Conservation (phyloP, 2,329 filamentous ascomycete genomes). For the Fusarium secorum region DNA sequence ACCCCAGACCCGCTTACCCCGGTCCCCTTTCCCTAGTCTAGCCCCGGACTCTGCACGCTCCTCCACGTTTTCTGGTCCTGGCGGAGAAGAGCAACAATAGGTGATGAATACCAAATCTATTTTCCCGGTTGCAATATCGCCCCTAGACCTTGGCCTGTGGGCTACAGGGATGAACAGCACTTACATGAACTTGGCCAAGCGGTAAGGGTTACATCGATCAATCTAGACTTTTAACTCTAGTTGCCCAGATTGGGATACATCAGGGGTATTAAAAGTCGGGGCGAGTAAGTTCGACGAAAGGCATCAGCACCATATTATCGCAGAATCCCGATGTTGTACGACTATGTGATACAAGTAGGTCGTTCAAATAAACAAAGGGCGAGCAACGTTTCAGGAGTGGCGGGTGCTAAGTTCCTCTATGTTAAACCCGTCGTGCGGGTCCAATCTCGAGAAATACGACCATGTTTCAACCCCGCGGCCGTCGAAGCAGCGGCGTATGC, state of each 20-base stretch:
- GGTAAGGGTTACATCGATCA: background rate
- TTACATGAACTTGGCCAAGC: background rate
- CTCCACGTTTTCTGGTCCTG: constrained; percentile 39
- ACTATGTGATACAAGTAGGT: background rate
- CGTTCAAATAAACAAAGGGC: constrained; percentile 4
- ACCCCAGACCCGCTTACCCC: constrained; percentile 15
- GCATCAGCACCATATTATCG: background rate
- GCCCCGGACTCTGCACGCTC: constrained; percentile 8
- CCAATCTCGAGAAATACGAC: background rate
- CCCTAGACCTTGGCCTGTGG: constrained; percentile 9
- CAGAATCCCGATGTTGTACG: background rate
- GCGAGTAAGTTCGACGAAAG: background rate
- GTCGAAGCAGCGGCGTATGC: background rate
- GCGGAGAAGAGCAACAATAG: constrained; percentile 1
- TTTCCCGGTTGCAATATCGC: constrained; percentile 41
- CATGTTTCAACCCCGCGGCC: background rate
- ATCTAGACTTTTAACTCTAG: background rate
- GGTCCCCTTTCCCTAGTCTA: constrained; percentile 11
- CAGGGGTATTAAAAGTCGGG: background rate
- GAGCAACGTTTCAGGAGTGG: background rate
- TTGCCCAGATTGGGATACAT: background rate
- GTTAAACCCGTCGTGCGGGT: constrained; percentile 8
- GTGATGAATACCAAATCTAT: constrained; percentile 36
- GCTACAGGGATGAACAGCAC: constrained; percentile 19
- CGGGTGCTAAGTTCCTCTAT: background rate